Base-by-base conservation (phyloP, 2,329 filamentous ascomycete species). In the Aspergillus spinulosporus region DNA sequence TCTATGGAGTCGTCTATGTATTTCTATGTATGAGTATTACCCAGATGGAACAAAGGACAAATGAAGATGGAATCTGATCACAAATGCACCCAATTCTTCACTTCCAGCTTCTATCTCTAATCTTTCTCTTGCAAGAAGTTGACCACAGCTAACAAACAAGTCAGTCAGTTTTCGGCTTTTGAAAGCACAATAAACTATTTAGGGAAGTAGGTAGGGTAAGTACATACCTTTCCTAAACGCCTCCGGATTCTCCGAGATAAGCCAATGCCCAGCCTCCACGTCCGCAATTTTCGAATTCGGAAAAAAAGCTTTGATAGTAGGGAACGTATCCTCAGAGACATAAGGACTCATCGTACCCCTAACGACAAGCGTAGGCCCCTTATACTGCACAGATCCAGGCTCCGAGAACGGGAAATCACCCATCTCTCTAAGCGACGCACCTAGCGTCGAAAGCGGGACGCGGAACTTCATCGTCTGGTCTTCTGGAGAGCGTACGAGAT, bases 361-460 rank as follows among this genome's bases (percentile, higher is more conserved):
- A 5, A 97, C 82, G 63, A 97, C 91, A 21, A 97, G 78, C 11
- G 91, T 87, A 0, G 87, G 89, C 60, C 91, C 92, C 64, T 85
- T 80, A 68, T 90, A 97, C 28, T 86, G 81, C 34, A 78, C 76
- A 60, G 81, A 74, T n/a, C 83, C 80, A 0, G 92, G 87, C 65
- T 91, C 81, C 62, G 83, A 88, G 77, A 87, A 96, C 0, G 94
- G 93, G 67, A 99, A 99, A 64, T 95, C 90, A 1, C 89, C 91
- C 77, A 97, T 84, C 61, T 89, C 80, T 63, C 86, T 83, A 40
- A 99, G 78, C 0, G 86, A 80, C 47, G 81, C 79, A 3, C 81
- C 86, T 0, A 99, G 78, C 2, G 84, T 86, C 46, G 82, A 80
- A 8, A 99, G 77, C 0, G 94, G 93, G 3, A 97, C 85, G 29